Evolutionary conservation across 139 green algal genomes (phyloP).

Genomic region (Chlorella vulgaris): DNA sequence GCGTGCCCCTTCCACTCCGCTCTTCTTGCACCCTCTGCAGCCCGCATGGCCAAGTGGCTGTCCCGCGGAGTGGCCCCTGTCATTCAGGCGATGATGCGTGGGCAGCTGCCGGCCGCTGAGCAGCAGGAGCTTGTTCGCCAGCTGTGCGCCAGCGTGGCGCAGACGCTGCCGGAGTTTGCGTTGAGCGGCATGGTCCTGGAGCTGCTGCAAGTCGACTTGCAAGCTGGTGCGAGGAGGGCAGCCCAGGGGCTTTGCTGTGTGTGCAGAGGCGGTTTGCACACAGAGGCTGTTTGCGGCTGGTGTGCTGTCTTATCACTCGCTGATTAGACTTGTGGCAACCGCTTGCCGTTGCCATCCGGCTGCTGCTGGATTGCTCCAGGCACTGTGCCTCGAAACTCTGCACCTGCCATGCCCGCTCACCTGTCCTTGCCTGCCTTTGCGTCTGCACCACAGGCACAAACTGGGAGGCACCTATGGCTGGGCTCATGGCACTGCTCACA

Average conservation of each 20-base stretch:
- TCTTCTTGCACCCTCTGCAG: not conserved
- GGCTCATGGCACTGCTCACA: slow-evolving; percentile 60
- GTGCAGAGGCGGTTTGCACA: too few species aligned
- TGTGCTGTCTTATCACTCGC: not conserved
- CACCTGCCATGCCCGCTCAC: too few species aligned
- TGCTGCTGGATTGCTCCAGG: too few species aligned
- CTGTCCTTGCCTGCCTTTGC: not conserved
- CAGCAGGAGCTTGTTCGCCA: slow-evolving; percentile 58
- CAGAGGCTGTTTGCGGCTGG: not conserved
- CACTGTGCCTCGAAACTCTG: too few species aligned
- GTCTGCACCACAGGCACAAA: slow-evolving; percentile 20
- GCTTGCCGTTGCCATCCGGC: too few species aligned
- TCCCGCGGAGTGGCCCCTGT: slow-evolving; percentile 56
- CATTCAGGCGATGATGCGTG: slow-evolving; percentile 27
- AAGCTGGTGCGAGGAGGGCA: not conserved
- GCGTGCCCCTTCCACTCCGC: too few species aligned
- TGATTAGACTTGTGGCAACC: too few species aligned
- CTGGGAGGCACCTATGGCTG: slow-evolving; percentile 59
- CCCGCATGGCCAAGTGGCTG: slow-evolving; percentile 58
- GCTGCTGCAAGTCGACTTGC: slow-evolving; percentile 64
- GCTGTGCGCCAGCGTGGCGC: slow-evolving; percentile 58
- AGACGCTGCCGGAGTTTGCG: slow-evolving; percentile 67
- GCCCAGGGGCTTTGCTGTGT: too few species aligned
- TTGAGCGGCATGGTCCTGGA: slow-evolving; percentile 73
- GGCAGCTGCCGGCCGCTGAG: slow-evolving; percentile 48